phyloP scores from a whole-genome alignment of 441 rosid species.

The Euphorbia schlechtendalii region DNA sequence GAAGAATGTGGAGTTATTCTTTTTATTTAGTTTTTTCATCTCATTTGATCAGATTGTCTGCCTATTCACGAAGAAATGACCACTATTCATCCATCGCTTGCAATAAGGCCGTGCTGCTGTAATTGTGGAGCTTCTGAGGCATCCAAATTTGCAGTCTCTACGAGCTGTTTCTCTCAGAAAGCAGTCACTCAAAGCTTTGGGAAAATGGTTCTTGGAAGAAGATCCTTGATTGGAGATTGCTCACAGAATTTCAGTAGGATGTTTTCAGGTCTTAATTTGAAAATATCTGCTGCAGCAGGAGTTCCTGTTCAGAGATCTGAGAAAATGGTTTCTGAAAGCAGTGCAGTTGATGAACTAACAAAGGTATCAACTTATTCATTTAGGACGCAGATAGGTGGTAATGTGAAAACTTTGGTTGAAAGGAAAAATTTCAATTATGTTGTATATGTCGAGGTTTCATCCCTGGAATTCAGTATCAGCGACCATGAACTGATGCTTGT shows the following conservation, averaged over 20 bases:
- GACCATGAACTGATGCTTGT: slow-evolving; percentile 38
- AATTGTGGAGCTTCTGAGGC: slow-evolving; percentile 29
- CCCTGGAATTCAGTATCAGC: slow-evolving; percentile 28
- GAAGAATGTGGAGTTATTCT: too few relatives aligned
- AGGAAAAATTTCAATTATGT: slow-evolving; percentile 45
- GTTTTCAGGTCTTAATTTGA: slow-evolving; percentile 21
- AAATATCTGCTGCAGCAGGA: slow-evolving; percentile 38
- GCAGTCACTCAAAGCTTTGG: slow-evolving; percentile 20
- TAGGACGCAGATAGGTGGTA: slow-evolving; percentile 64
- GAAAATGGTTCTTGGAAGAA: slow-evolving; percentile 24
- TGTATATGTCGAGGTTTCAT: slow-evolving; percentile 54
- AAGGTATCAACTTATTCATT: slow-evolving; percentile 49
- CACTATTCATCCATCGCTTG: slow-evolving; percentile 32
- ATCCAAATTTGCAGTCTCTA: slow-evolving; percentile 29
- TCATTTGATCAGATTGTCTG: slow-evolving; percentile 8
- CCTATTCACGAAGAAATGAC: slow-evolving; percentile 35
- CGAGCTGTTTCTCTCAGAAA: slow-evolving; percentile 21
- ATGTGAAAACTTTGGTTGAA: slow-evolving; percentile 49
- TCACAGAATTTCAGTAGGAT: slow-evolving; percentile 12
- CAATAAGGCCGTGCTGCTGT: slow-evolving; percentile 26
- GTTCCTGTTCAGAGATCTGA: slow-evolving; percentile 42
- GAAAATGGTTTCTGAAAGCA: slow-evolving; percentile 21
- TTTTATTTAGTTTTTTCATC: too few relatives aligned
- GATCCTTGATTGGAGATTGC: slow-evolving; percentile 23
- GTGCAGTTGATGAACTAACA: slow-evolving; percentile 35